Evolutionary conservation across 306 rosid genomes (phyloP).

Genomic region (Benincasa hispida): DNA sequence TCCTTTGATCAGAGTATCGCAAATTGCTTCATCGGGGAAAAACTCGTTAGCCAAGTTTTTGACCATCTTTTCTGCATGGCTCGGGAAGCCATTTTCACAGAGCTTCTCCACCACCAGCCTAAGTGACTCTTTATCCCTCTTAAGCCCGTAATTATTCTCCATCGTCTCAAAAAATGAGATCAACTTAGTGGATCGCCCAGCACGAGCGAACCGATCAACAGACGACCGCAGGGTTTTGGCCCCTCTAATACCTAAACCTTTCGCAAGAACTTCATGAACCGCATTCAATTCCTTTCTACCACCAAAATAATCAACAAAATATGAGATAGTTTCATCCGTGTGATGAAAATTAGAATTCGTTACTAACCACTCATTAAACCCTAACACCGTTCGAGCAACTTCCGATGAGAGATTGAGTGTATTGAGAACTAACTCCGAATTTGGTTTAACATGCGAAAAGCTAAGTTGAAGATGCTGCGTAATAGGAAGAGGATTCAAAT

Average conservation of each 20-base stretch:
- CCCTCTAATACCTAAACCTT: constrained; percentile 22
- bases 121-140: constrained; percentile 37
- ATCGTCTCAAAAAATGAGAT: constrained; percentile 59
- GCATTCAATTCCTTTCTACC: constrained; percentile 75
- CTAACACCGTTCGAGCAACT: constrained; percentile 49
- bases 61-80: constrained; percentile 64
- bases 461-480: constrained; percentile 42
- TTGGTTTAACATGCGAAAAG: constrained; percentile 56
- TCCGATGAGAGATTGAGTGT: constrained; percentile 44
- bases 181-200: constrained; percentile 37
- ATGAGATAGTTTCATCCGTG: constrained; percentile 49
- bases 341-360: constrained; percentile 40
- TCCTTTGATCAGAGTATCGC: constrained; percentile 53
- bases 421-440: constrained; percentile 27
- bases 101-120: constrained; percentile 53
- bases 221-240: constrained; percentile 35
- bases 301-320: constrained; percentile 51
- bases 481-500: constrained; percentile 37
- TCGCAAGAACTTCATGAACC: constrained; percentile 33
- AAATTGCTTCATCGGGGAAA: constrained; percentile 45
- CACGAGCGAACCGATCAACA: constrained; percentile 53
- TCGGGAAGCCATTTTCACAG: constrained; percentile 49
- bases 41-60: constrained; percentile 50
- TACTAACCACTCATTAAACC: constrained; percentile 47
- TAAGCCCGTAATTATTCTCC: constrained; percentile 63